Evolutionary conservation across 129 eudicot species (phyloP).

Genomic region (sunflower (Helianthus annuus)): DNA sequence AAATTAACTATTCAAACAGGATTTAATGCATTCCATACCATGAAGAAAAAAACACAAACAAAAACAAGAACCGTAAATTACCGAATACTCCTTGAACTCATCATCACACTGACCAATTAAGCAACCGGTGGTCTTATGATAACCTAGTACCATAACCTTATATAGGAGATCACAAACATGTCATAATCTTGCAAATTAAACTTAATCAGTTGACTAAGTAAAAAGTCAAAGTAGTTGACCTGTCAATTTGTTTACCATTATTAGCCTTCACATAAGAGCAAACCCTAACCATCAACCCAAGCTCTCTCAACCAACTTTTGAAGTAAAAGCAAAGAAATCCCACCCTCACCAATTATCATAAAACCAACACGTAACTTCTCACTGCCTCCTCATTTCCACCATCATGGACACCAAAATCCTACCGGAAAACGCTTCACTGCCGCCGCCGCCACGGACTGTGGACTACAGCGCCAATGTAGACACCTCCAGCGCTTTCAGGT

Average conservation of each 20-base stretch:
- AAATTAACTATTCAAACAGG: too few relatives aligned
- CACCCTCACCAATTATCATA: slow-evolving; percentile 31
- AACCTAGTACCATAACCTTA: slow-evolving; percentile 1
- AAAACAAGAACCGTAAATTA: background rate
- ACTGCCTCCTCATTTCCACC: slow-evolving; percentile 24
- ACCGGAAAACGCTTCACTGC: background rate
- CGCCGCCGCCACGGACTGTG: background rate
- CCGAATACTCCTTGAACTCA: background rate
- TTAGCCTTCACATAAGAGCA: slow-evolving; percentile 48
- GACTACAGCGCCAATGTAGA: slow-evolving; percentile 68
- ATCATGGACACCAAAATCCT: slow-evolving; percentile 36
- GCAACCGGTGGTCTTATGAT: background rate
- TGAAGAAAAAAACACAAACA: too few relatives aligned
- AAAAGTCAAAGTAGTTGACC: slow-evolving; percentile 47
- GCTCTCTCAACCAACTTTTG: slow-evolving; percentile 32
- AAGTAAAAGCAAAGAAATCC: slow-evolving; percentile 76
- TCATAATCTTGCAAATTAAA: slow-evolving; percentile 1
- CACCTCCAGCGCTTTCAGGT: slow-evolving; percentile 69
- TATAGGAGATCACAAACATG: slow-evolving; percentile 11
- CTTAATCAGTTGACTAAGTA: slow-evolving; percentile 16
- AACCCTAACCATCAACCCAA: slow-evolving; percentile 2
- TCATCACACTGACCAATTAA: background rate
- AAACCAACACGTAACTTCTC: slow-evolving; percentile 18
- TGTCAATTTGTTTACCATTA: slow-evolving; percentile 48
- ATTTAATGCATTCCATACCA: too few relatives aligned